Conservation (phyloP, 768 basidiomycete genomes). For the Daedaleopsis nitida region DNA sequence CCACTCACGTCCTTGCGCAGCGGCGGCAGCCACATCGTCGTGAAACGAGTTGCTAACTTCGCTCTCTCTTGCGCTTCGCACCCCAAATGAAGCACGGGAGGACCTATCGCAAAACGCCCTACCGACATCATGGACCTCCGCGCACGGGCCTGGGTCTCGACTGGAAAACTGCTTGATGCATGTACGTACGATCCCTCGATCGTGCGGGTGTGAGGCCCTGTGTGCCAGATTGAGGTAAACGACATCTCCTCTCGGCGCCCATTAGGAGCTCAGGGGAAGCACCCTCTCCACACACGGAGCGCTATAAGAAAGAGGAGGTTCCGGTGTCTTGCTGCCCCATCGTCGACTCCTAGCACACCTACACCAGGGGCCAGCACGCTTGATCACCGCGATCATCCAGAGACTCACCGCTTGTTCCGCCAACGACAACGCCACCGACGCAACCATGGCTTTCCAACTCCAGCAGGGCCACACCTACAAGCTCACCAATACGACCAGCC, state of each 20-base stretch:
- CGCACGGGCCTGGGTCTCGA: neutral
- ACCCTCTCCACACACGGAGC: neutral
- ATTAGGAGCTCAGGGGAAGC: neutral
- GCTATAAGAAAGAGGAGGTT: neutral
- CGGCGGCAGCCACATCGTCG: neutral
- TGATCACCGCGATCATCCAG: too few species aligned
- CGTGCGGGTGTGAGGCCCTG: neutral
- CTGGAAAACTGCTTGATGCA: neutral
- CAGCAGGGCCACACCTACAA: slow-evolving; percentile 42
- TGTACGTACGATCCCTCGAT: slow-evolving; percentile 8
- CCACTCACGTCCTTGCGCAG: neutral
- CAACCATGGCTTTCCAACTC: slow-evolving; percentile 28
- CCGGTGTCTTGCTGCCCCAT: neutral
- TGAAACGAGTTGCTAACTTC: neutral
- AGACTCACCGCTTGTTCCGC: too few species aligned
- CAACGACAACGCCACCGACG: neutral
- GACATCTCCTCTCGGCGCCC: neutral
- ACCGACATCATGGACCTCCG: neutral
- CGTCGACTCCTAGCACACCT: neutral
- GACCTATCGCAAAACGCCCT: neutral
- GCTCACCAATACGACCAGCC: slow-evolving; percentile 51
- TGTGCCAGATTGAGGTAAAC: slow-evolving; percentile 1
- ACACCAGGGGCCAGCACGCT: neutral
- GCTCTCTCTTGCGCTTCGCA: neutral
- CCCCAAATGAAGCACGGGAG: slow-evolving; percentile 5